These are phyloP conservation scores for Bruguiera gymnorhiza DNA, from an alignment of 345 rosid species.

Conservation along the genomic window DNA sequence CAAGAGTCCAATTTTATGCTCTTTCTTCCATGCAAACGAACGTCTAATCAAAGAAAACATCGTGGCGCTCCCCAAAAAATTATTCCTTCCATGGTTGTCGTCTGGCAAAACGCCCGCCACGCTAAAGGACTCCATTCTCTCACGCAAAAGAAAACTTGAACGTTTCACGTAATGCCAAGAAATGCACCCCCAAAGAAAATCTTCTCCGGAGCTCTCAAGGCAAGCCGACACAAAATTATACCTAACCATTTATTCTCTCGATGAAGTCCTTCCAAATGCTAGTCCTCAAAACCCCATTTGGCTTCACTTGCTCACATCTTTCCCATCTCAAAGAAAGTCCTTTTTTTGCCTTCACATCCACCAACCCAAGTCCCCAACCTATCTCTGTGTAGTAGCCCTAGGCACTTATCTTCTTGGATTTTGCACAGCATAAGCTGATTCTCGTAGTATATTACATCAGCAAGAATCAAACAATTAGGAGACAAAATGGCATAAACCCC, in stretches of 20 bases:
- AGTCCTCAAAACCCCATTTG: conserved; percentile 31
- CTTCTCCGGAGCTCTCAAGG: conserved; percentile 31
- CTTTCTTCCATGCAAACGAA: conserved; percentile 2
- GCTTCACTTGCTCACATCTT: conserved; percentile 20
- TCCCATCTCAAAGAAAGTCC: conserved; percentile 35
- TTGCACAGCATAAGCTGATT: conserved; percentile 35
- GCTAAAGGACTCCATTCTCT: conserved; percentile 15
- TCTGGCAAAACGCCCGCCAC: conserved; percentile 21
- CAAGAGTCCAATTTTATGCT: conserved; percentile 1
- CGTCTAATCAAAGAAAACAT: neutral
- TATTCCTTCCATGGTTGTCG: conserved; percentile 37
- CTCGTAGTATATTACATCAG: conserved; percentile 32
- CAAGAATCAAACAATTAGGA: conserved; percentile 11
- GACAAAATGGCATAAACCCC: neutral
- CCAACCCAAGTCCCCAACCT: conserved; percentile 31
- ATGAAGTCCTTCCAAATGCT: conserved; percentile 45
- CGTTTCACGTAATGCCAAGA: neutral
- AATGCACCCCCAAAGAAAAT: conserved; percentile 15
- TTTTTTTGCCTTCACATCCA: conserved; percentile 38
- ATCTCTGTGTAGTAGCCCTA: conserved; percentile 21
- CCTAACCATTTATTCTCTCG: conserved; percentile 47
- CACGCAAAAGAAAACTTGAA: conserved; percentile 13
- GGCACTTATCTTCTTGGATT: conserved; percentile 40
- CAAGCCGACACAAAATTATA: conserved; percentile 26
- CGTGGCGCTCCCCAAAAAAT: conserved; percentile 22